Evolutionary conservation across 306 rosid genomes (phyloP), one percentile per base, ranked within the genome.

Genomic region (Castanea sativa): DNA sequence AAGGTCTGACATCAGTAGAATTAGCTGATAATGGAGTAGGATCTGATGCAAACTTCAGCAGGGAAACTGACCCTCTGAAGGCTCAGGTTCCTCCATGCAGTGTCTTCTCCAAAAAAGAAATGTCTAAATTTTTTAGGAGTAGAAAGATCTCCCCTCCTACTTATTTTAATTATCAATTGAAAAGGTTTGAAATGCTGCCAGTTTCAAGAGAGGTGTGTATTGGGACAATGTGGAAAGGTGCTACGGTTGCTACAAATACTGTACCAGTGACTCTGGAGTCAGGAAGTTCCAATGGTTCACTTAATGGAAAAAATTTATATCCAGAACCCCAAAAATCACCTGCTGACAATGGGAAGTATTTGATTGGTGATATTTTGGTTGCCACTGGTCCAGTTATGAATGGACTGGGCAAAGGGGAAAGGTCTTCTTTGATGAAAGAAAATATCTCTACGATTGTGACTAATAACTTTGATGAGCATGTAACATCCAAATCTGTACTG

Each of bases 21-120:
- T 56, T 79, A 81, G 77, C 65, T 81, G 63, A 82, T 76, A 82
- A 81, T 63, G 88, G 79, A 68, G 84, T 79, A 59, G 90, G 73
- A 80, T 81, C 78, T 74, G 57, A 51, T n/a, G 71, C 85, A 55
- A 79, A 70, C 80, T 80, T 86, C 74, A 76, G 73, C 77, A 14
- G 78, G 73, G 81, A 80, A 85, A 82, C 87, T 78, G 89, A 84
- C 77, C 99, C 99, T 73, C 73, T 93, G 71, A 88, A 81, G 72
- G 89, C 96, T 72, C 98, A 93, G 86, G 77, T 91, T 84, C 99
- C 97, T 87, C 92, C 97, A 64, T 70, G 83, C 79, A 87, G 91
- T 81, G 67, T 87, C 63, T 90, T 95, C 80, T 93, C 97, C 69
- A 95, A 83, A 81, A 90, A 84, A 69, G 91, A 90, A 75, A 91